phyloP scores from a whole-genome alignment of 306 rosid species.

The Sphenostylis stenocarpa region DNA sequence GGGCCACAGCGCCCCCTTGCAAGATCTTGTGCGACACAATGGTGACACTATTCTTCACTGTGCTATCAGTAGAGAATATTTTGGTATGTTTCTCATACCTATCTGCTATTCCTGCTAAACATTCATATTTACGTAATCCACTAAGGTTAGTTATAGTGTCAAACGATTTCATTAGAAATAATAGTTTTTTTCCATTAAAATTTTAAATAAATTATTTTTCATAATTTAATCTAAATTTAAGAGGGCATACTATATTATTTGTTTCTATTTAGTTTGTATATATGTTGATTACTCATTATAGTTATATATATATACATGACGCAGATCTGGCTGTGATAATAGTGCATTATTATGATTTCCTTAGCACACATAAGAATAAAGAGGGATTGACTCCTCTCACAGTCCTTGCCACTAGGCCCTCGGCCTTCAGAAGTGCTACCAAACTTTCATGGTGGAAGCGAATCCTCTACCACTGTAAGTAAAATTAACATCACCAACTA shows the following conservation, averaged over 20 bases:
- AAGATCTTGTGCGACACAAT: not conserved
- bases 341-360: not conserved
- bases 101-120: too few species aligned
- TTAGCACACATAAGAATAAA: conserved; percentile 1
- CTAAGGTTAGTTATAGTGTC: too few species aligned
- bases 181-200: too few species aligned
- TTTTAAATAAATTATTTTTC: too few species aligned
- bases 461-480: conserved; percentile 31
- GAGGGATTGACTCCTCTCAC: conserved; percentile 30
- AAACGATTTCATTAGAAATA: too few species aligned
- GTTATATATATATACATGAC: too few species aligned
- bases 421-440: conserved; percentile 34
- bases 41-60: conserved; percentile 40
- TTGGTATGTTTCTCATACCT: not conserved
- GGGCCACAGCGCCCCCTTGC: not conserved
- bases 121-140: too few species aligned
- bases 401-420: conserved; percentile 30
- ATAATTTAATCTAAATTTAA: too few species aligned
- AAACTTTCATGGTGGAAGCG: conserved; percentile 22
- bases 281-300: not conserved
- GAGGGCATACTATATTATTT: too few species aligned
- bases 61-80: conserved; percentile 29
- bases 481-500: too few species aligned
- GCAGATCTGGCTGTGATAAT: conserved; percentile 41
- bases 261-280: too few species aligned